Base-by-base conservation (phyloP, 352 stramenopile species). In the Globisporangium carolinianum region DNA sequence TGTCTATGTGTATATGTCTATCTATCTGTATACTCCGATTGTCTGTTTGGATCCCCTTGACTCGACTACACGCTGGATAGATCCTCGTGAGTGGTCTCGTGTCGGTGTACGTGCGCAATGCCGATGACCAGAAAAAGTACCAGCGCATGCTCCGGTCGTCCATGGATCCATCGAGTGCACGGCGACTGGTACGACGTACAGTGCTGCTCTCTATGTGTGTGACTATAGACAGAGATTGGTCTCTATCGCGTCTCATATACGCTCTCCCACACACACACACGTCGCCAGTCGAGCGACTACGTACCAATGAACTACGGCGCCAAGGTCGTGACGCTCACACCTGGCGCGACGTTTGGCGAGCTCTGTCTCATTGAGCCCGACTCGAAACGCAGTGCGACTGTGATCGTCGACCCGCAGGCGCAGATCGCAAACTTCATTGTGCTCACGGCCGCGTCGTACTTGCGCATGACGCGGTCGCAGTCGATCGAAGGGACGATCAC, bases 391-490 rank as follows among this genome's bases (percentile, higher is more conserved):
- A 91, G 75, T 57, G 84, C 82, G 17, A 94, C 82, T 11, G 78
- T 90, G n/a, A 69, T 90, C 52, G 84, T 92, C 15, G 84, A 94
- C 50, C 52, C 65, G 9, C 61, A 76, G 36, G 75, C 75, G 7
- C 75, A 89, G 69, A 75, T 75, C 58, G 81, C 84, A 42, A 91
- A 88, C 63, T 91, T 94, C 42, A 91, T 94, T 53, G 84, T 92
- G 51, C 81, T 94, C 62, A 86, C 84, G 10, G 81, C 84, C 6
- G 72, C 82, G 9, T 90, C 79, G 35, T 94, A 94, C 59, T 52
- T 91, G 32, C 76, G 83, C 35, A 89, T 94, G 76, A 94, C 84
- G 17, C 78, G 80, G 6, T 90, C 76, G 35, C 80, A 91, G 63
- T 84, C 72, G 4, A 90, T 88, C 47, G 80, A 90, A 69, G 83